phyloP scores from a whole-genome alignment of 768 basidiomycete genomes.

The Kwoniella heveanensis region DNA sequence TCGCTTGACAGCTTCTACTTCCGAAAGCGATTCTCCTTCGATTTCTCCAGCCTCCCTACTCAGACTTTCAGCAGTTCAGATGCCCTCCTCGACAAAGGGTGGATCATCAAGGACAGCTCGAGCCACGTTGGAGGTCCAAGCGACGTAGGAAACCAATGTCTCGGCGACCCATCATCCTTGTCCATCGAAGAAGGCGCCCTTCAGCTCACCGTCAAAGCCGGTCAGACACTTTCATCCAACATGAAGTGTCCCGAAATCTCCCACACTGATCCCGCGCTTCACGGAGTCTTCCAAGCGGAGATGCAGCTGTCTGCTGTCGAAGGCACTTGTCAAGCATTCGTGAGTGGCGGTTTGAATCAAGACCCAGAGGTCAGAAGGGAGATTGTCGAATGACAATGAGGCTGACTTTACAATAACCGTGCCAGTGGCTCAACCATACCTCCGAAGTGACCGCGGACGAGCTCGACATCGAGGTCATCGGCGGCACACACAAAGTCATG shows the following conservation, averaged over 20 bases:
- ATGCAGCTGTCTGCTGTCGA: not conserved
- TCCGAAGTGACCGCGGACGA: conserved; percentile 6
- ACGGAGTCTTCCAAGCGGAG: conserved; percentile 21
- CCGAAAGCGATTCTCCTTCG: not conserved
- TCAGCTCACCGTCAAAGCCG: conserved; percentile 9
- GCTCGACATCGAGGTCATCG: conserved; percentile 15
- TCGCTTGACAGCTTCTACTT: conserved; percentile 3
- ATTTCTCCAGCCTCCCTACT: not conserved
- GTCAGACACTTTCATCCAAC: conserved; percentile 4
- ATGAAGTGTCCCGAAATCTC: conserved; percentile 24
- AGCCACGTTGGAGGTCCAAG: conserved; percentile 6
- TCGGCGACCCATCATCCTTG: conserved; percentile 5
- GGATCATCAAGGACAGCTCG: not conserved
- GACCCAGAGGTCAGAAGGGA: not conserved
- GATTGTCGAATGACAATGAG: too few species aligned
- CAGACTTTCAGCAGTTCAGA: not conserved
- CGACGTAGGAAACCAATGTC: conserved; percentile 5
- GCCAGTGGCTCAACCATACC: conserved; percentile 22
- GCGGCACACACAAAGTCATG: not conserved
- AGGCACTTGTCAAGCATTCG: conserved; percentile 20
- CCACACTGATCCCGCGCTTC: conserved; percentile 1
- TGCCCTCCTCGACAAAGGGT: conserved; percentile 1
- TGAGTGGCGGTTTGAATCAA: not conserved
- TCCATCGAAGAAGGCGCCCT: conserved; percentile 12
- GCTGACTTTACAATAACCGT: too few species aligned